Percentiles rank a stretch among this genome's conserved stretches.
phyloP scores from a whole-genome alignment of 2,329 filamentous ascomycete genomes.

The Zymoseptoria brevis region DNA sequence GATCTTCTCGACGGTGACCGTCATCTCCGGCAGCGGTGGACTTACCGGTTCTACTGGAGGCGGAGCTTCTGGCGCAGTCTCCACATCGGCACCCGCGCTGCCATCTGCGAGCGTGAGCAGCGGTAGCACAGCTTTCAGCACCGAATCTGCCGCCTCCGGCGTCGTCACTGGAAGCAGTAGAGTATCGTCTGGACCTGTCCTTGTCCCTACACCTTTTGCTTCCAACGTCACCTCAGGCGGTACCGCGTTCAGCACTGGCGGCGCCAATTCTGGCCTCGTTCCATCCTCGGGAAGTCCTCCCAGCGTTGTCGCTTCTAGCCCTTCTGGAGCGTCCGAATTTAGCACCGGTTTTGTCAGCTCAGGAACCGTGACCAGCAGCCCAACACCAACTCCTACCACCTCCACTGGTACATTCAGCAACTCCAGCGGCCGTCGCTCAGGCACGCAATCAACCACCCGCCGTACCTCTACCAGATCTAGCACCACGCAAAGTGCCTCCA shows the following conservation, averaged over 20 bases:
- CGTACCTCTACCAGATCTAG: background rate
- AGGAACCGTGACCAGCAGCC: background rate
- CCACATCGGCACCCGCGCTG: conserved; percentile 8
- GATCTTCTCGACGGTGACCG: conserved; percentile 12
- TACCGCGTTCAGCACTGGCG: background rate
- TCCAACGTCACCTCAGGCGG: background rate
- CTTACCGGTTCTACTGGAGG: conserved; percentile 9
- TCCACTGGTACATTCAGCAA: conserved; percentile 6
- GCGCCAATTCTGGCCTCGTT: conserved; percentile 1
- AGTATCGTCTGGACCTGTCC: conserved; percentile 2
- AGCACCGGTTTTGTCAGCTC: conserved; percentile 7
- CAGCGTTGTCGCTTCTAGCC: conserved; percentile 7
- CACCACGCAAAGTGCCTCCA: background rate
- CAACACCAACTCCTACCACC: conserved; percentile 1
- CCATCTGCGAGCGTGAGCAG: conserved; percentile 6
- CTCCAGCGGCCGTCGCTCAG: conserved; percentile 6
- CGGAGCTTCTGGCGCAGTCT: conserved; percentile 9
- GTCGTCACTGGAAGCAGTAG: conserved; percentile 10
- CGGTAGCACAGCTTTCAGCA: conserved; percentile 1
- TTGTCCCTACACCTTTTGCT: conserved; percentile 5
- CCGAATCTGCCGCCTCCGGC: conserved; percentile 15
- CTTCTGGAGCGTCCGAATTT: background rate
- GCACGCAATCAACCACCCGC: background rate
- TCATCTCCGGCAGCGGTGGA: conserved; percentile 12
- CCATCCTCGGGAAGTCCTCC: conserved; percentile 5